Base-by-base conservation (phyloP, 306 rosid species). In the Sesbania bispinosa region DNA sequence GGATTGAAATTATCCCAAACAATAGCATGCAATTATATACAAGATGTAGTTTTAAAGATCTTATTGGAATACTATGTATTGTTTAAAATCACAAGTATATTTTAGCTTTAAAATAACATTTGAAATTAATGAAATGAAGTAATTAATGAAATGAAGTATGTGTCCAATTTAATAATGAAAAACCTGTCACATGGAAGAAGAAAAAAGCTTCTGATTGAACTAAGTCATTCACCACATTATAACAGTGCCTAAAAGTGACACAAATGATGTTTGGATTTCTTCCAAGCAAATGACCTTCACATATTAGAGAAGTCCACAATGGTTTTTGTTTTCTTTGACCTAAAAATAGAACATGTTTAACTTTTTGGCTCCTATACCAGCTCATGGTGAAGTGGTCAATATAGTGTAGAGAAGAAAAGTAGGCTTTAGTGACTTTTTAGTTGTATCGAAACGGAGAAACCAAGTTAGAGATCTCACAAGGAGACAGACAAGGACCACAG, bases 1-100 rank as follows among this genome's bases (percentile, higher is more conserved):
- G 15, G 29, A 47, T 62, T 5, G 36, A 15, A 35, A 64, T 4
- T 71, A 33, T 63, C n/a, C 35, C 68, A 33, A 72, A 54, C 24
- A 14, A 19, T 54, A 62, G 65, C 54, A 45, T 39, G 26, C 15
- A 53, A 13, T 43, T 63, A 71, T 11, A 21, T 51, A 20, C 50
- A 19, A 26, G 68, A 55, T 42, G 23, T 60, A 23, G 71, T 47
- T 65, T 36, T 14, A 24, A 38, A 18, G 67, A 61, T 65, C 69
- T 29, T 57, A 27, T 32, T 55, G 75, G 59, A 58, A 67, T 26
- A 57, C 2, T 33, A n/a, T n/a, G 39, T 15, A 14, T 13, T 21
- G 6, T 16, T 6, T 64, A 21, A 19, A 52, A 41, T 45, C 19
- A 19, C 21, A n/a, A n/a, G n/a, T n/a, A n/a, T n/a, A n/a, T n/a